Percentiles rank a stretch among this genome's conserved stretches.
These are phyloP conservation scores for Haematococcus sp. DNA, from an alignment of 139 green algal species.

Conservation along the genomic window DNA sequence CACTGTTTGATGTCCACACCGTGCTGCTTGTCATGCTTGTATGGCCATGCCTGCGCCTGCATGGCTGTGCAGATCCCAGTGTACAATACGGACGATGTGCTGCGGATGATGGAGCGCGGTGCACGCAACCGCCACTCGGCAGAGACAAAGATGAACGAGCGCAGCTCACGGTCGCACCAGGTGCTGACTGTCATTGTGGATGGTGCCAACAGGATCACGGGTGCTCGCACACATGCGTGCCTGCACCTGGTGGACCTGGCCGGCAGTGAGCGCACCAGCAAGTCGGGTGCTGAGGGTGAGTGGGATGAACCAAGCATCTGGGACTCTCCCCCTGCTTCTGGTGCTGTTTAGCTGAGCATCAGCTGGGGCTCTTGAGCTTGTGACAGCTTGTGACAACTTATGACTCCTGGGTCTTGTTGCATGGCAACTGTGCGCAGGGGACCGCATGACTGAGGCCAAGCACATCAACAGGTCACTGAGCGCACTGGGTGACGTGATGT, in stretches of 20 bases:
- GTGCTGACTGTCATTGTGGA: slow-evolving; percentile 73
- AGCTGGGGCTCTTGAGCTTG: not conserved
- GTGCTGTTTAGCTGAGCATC: not conserved
- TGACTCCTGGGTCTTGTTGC: not conserved
- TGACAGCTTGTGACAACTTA: not conserved
- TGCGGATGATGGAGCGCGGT: slow-evolving; percentile 74
- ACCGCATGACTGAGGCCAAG: slow-evolving; percentile 80
- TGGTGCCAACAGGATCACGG: slow-evolving; percentile 45
- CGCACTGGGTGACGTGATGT: slow-evolving; percentile 83
- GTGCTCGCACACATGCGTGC: slow-evolving; percentile 51
- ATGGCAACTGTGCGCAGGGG: slow-evolving; percentile 44
- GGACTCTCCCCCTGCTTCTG: slow-evolving; percentile 13
- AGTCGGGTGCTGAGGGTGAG: slow-evolving; percentile 68
- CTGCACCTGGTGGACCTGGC: slow-evolving; percentile 79
- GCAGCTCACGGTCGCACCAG: slow-evolving; percentile 53
- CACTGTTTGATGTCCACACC: too few species aligned
- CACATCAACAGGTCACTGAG: slow-evolving; percentile 84
- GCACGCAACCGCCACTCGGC: slow-evolving; percentile 56
- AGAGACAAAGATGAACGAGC: slow-evolving; percentile 92
- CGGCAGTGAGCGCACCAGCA: slow-evolving; percentile 76
- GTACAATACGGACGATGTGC: slow-evolving; percentile 62
- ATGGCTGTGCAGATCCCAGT: slow-evolving; percentile 43
- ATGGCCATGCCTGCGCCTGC: too few species aligned
- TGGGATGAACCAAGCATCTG: slow-evolving; percentile 15
- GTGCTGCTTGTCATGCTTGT: too few species aligned